phyloP scores from a whole-genome alignment of 352 stramenopile genomes.

The Globisporangium parvum region DNA sequence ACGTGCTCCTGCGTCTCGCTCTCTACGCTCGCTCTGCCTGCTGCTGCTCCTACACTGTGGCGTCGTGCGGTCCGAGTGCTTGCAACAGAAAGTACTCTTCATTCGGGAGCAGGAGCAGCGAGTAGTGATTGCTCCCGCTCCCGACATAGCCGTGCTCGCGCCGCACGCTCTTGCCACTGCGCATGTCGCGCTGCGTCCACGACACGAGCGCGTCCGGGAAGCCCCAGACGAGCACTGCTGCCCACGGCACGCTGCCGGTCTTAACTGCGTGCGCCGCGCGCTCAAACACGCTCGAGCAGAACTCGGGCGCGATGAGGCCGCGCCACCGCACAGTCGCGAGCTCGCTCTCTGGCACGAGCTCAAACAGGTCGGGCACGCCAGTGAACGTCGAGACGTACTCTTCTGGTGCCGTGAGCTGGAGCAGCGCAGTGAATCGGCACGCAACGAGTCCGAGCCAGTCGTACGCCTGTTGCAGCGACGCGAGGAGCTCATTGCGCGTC shows the following conservation, averaged over 20 bases:
- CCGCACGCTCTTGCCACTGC: slow-evolving; percentile 11
- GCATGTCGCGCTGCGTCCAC: slow-evolving; percentile 37
- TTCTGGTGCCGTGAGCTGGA: slow-evolving; percentile 46
- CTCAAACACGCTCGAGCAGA: slow-evolving; percentile 46
- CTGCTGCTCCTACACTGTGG: slow-evolving; percentile 37
- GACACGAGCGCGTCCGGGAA: slow-evolving; percentile 69
- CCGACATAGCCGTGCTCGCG: slow-evolving; percentile 72
- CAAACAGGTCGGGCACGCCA: slow-evolving; percentile 30
- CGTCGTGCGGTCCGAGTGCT: slow-evolving; percentile 60
- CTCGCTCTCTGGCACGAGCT: slow-evolving; percentile 25
- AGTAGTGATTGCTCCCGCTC: slow-evolving; percentile 77
- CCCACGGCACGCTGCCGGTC: slow-evolving; percentile 48
- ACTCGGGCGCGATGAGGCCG: slow-evolving; percentile 54
- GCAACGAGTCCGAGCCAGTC: slow-evolving; percentile 76
- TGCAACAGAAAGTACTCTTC: slow-evolving; percentile 73
- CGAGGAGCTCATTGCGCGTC: slow-evolving; percentile 17
- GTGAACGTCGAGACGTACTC: slow-evolving; percentile 80
- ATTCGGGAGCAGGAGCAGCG: slow-evolving; percentile 57
- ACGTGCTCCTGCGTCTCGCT: too few relatives aligned
- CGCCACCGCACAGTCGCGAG: slow-evolving; percentile 64
- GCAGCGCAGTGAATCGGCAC: slow-evolving; percentile 45
- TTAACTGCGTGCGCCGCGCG: slow-evolving; percentile 43
- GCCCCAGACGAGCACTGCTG: slow-evolving; percentile 70
- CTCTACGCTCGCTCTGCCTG: neutral
- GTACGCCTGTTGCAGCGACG: slow-evolving; percentile 45